Evolutionary conservation across 2,329 filamentous ascomycete species (phyloP).

Genomic region (Pseudogymnoascus sp.): DNA sequence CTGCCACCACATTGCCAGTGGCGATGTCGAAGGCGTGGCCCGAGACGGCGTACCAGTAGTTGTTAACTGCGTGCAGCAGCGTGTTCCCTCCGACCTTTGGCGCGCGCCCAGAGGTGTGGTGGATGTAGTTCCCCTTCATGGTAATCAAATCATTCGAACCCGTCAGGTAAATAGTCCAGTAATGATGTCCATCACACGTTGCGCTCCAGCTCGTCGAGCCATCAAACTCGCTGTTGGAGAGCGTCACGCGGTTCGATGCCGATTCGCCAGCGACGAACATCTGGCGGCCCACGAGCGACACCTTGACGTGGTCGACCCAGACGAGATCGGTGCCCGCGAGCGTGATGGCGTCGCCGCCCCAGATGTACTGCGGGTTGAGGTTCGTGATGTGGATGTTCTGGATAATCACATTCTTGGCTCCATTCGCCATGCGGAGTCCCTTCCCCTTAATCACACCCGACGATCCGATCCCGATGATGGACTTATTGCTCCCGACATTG

Average conservation of each 20-base stretch:
- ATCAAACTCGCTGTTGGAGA: constrained; percentile 55
- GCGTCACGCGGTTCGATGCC: constrained; percentile 48
- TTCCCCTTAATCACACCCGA: constrained; percentile 24
- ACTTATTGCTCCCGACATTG: constrained; percentile 24
- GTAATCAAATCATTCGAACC: constrained; percentile 51
- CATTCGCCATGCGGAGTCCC: constrained; percentile 22
- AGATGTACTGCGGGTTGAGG: constrained; percentile 49
- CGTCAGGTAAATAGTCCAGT: constrained; percentile 52
- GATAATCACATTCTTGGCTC: constrained; percentile 23
- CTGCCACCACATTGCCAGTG: constrained; percentile 41
- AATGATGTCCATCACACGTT: constrained; percentile 51
- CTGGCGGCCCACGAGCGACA: constrained; percentile 51
- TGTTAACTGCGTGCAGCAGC: constrained; percentile 53
- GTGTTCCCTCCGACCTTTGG: constrained; percentile 52
- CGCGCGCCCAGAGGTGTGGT: constrained; percentile 49
- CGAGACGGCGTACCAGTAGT: constrained; percentile 49
- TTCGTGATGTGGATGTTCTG: constrained; percentile 46
- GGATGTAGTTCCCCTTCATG: constrained; percentile 54
- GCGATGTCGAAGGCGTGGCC: constrained; percentile 53
- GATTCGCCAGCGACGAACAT: constrained; percentile 51
- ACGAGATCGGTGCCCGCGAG: constrained; percentile 27
- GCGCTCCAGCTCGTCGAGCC: constrained; percentile 47
- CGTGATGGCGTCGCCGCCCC: constrained; percentile 42
- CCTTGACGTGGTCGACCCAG: constrained; percentile 45
- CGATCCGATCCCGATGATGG: constrained; percentile 21